Percentiles rank a stretch among this genome's conserved stretches.
phyloP scores from a whole-genome alignment of 805 yeast species.

The Spathaspora sp. region DNA sequence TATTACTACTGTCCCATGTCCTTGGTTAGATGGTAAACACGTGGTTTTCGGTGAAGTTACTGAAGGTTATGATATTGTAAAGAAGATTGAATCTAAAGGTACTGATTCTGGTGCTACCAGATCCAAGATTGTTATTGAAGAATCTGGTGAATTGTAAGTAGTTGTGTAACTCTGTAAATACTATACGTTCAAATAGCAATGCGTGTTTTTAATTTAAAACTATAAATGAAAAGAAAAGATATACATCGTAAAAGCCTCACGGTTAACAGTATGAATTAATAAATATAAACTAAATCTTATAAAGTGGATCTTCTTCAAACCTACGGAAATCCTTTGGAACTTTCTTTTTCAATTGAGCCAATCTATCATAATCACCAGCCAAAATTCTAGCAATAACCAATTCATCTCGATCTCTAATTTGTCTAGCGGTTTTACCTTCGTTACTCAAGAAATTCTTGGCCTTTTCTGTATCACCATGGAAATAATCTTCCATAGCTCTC shows the following conservation, averaged over 20 bases:
- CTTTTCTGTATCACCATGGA: slow-evolving; percentile 47
- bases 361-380: slow-evolving; percentile 78
- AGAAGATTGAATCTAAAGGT: slow-evolving; percentile 65
- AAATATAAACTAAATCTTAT: slow-evolving; percentile 23
- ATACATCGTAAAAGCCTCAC: too few species aligned
- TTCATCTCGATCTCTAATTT: slow-evolving; percentile 66
- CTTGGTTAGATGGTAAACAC: slow-evolving; percentile 78
- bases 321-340: slow-evolving; percentile 34
- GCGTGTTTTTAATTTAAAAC: neutral
- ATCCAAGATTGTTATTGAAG: slow-evolving; percentile 48
- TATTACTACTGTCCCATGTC: slow-evolving; percentile 76
- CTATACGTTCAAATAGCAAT: neutral
- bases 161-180: neutral
- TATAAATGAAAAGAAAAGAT: neutral
- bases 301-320: slow-evolving; percentile 27
- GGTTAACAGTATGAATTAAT: neutral
- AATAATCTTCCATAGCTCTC: slow-evolving; percentile 66
- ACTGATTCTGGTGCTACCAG: slow-evolving; percentile 45
- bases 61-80: slow-evolving; percentile 87
- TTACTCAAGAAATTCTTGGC: slow-evolving; percentile 54
- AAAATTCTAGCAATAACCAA: slow-evolving; percentile 77
- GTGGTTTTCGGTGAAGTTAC: slow-evolving; percentile 78
- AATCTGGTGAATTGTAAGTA: slow-evolving; percentile 44
- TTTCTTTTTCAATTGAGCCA: slow-evolving; percentile 55
- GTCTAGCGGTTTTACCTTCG: slow-evolving; percentile 50